Conservation (phyloP, 768 basidiomycete species). For the Phylloporus arenicola region DNA sequence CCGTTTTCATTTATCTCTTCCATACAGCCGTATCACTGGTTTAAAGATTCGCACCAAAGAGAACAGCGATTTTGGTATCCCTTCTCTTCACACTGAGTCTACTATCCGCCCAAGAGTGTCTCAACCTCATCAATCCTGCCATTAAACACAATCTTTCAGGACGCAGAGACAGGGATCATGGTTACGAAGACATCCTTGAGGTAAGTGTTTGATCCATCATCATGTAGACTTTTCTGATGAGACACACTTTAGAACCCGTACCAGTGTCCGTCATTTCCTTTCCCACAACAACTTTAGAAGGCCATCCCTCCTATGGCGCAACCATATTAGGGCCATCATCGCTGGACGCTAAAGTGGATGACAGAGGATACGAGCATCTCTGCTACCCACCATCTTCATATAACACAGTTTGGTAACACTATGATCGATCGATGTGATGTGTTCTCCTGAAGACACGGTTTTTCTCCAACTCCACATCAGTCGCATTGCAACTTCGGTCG, state of each 20-base stretch:
- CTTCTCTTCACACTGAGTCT: slow-evolving; percentile 40
- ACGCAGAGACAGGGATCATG: slow-evolving; percentile 74
- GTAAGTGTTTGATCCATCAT: slow-evolving; percentile 35
- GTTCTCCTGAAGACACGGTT: slow-evolving; percentile 32
- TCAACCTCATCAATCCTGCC: slow-evolving; percentile 46
- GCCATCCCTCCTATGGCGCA: slow-evolving; percentile 41
- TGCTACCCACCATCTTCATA: slow-evolving; percentile 53
- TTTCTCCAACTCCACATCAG: slow-evolving; percentile 9
- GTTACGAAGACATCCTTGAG: slow-evolving; percentile 86
- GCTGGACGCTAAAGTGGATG: slow-evolving; percentile 9
- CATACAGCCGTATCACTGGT: slow-evolving; percentile 40
- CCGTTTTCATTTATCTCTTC: neutral
- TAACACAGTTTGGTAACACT: slow-evolving; percentile 77
- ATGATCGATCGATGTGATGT: slow-evolving; percentile 65
- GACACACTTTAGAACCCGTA: slow-evolving; percentile 53
- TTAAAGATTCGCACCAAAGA: slow-evolving; percentile 52
- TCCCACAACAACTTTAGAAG: slow-evolving; percentile 63
- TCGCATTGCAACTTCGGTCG: slow-evolving; percentile 12
- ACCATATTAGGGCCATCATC: slow-evolving; percentile 30
- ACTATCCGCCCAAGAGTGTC: slow-evolving; percentile 57
- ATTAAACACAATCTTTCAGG: slow-evolving; percentile 55
- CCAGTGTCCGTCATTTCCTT: slow-evolving; percentile 55
- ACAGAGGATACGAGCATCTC: slow-evolving; percentile 23
- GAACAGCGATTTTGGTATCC: slow-evolving; percentile 36
- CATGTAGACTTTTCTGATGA: slow-evolving; percentile 27